Percentiles rank a stretch among this genome's conserved stretches.
phyloP scores from a whole-genome alignment of 2,329 filamentous ascomycete species.

The Leptographium galeiforme region DNA sequence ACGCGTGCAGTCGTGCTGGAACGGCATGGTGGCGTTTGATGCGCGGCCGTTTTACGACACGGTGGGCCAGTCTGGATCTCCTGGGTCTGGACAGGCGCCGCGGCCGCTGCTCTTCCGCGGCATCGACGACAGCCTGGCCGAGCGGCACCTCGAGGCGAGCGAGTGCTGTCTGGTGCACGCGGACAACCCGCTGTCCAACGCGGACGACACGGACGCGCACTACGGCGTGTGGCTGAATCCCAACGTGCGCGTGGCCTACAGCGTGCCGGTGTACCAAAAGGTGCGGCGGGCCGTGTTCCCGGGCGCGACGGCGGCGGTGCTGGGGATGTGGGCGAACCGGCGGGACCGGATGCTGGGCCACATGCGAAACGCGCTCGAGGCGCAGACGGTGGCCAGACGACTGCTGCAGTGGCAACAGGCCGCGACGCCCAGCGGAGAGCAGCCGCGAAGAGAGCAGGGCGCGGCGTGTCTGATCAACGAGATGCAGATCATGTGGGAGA shows the following conservation, averaged over 20 bases:
- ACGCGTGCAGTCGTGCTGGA: conserved; percentile 54
- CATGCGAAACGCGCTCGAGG: conserved; percentile 24
- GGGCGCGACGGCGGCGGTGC: conserved; percentile 31
- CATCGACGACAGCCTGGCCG: conserved; percentile 47
- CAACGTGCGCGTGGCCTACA: conserved; percentile 55
- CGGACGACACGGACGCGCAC: conserved; percentile 10
- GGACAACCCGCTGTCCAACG: conserved; percentile 45
- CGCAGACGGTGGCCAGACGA: conserved; percentile 24
- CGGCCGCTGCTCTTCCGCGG: conserved; percentile 45
- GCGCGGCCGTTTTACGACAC: conserved; percentile 30
- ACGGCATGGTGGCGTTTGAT: conserved; percentile 40
- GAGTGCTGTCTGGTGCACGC: conserved; percentile 69
- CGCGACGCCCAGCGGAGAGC: conserved; percentile 18
- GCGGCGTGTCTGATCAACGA: conserved; percentile 41
- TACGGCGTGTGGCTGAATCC: conserved; percentile 56
- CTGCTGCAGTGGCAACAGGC: conserved; percentile 24
- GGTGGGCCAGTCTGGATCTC: no score
- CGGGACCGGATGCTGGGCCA: conserved; percentile 29
- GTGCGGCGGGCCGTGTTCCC: conserved; percentile 34
- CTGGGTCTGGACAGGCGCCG: no score
- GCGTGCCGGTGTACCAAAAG: conserved; percentile 33
- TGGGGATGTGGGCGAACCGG: conserved; percentile 46
- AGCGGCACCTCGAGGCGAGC: conserved; percentile 55
- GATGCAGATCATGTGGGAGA: conserved; percentile 44
- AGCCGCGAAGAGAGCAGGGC: conserved; percentile 26